Evolutionary conservation across 1,139 yeast species (phyloP), one percentile per base, ranked within the genome.

Genomic region (Entelexis sorbosivorans): DNA sequence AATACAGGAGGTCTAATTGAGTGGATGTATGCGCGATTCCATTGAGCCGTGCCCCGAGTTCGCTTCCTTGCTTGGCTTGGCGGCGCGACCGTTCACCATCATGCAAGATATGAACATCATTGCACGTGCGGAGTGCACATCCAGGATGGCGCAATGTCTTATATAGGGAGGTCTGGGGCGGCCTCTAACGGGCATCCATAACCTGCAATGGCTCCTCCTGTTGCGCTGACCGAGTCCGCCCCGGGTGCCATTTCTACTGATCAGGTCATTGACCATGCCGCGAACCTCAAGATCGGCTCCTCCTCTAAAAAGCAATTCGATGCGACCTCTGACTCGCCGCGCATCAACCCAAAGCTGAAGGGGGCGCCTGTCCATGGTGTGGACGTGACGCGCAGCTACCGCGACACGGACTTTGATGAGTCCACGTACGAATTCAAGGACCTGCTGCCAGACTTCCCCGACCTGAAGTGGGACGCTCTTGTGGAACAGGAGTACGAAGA

Each of bases 391-490:
- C 29, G 47, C 22, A 14, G 28, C 2, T 31, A 20, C 19, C n/a
- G 45, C 17, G 45, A 52, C 11, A 22, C 44, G 17, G 35, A 28
- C 14, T 48, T 48, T 22, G 52, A 52, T 14, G 45, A 38, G 24
- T 22, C 42, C 9, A 46, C 32, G 3, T 66, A 66, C 57, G 60
- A 64, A 51, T 60, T 50, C 54, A 62, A 61, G 44, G 47, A 58
- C 48, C 57, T 67, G 43, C 61, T 58, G 7, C 69, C 70, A 2
- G 51, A 54, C 1, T 66, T 59, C 54, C 70, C 70, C 3, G 67
- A 67, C 35, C 22, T 57, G 3, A 55, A 57, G n/a, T 60, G 61
- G 56, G 54, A 45, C 2, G 52, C 60, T 1, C 52, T 59, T 3
- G 53, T 44, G 20, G 52, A 40, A 20, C 40, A 51, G 10, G 52